Percentiles rank a stretch among this genome's conserved stretches.
Evolutionary conservation across 2,329 filamentous ascomycete species (phyloP).

Genomic region (Fusarium haematococcum): DNA sequence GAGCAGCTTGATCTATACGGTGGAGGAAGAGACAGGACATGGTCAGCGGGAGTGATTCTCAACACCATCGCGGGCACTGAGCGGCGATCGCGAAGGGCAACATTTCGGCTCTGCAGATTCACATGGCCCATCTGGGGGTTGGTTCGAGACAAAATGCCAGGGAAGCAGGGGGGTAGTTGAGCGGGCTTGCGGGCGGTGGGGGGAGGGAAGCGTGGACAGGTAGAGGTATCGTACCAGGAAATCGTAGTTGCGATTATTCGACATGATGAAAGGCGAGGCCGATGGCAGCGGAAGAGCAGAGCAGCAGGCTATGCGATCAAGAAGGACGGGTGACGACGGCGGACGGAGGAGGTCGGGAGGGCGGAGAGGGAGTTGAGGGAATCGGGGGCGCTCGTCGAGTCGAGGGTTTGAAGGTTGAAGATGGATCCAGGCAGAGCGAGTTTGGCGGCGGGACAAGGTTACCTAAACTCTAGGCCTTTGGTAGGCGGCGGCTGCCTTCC

Average conservation of each 20-base stretch:
- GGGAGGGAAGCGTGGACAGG: slow-evolving; percentile 6
- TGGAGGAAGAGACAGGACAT: neutral
- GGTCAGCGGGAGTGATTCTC: slow-evolving; percentile 17
- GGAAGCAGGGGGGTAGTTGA: slow-evolving; percentile 21
- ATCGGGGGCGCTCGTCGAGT: slow-evolving; percentile 11
- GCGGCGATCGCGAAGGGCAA: neutral
- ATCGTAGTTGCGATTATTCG: slow-evolving; percentile 98
- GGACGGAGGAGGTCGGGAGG: slow-evolving; percentile 20
- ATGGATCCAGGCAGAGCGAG: slow-evolving; percentile 21
- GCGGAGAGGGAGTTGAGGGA: slow-evolving; percentile 5
- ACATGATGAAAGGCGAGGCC: slow-evolving; percentile 71
- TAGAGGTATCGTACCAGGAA: slow-evolving; percentile 79
- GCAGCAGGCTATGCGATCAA: slow-evolving; percentile 28
- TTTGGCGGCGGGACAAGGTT: slow-evolving; percentile 27
- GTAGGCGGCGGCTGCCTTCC: neutral
- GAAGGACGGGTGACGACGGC: slow-evolving; percentile 16
- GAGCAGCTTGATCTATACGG: slow-evolving; percentile 88
- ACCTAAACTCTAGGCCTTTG: neutral
- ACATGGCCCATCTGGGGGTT: slow-evolving; percentile 14
- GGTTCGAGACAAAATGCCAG: slow-evolving; percentile 18
- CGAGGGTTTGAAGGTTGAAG: slow-evolving; percentile 36
- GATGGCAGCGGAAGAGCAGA: slow-evolving; percentile 27
- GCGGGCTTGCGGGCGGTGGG: slow-evolving; percentile 35
- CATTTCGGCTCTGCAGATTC: slow-evolving; percentile 4
- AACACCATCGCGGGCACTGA: neutral